phyloP scores from a whole-genome alignment of 1,284 basidiomycete species.

The Moesziomyces sp. region DNA sequence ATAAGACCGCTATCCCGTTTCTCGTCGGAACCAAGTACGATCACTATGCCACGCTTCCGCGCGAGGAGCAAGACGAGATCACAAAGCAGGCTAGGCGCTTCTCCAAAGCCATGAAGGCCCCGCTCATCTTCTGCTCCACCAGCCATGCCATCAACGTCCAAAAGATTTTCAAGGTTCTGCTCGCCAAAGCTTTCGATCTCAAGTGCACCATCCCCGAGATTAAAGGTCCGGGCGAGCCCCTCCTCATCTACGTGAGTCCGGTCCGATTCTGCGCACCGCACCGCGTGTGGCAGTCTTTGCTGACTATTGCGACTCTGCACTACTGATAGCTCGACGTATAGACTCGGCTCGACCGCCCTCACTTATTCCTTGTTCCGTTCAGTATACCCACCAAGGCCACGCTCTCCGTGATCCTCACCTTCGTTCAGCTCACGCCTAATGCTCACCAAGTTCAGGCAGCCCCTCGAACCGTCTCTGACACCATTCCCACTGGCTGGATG shows the following conservation, averaged over 20 bases:
- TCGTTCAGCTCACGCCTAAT: too few species aligned
- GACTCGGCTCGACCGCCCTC: background rate
- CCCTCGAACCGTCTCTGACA: background rate
- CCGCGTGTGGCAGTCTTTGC: background rate
- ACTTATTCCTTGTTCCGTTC: background rate
- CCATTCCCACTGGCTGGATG: background rate
- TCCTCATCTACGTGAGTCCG: conserved; percentile 55
- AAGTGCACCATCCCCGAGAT: conserved; percentile 64
- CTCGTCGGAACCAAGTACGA: conserved; percentile 97
- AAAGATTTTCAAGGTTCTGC: conserved; percentile 76
- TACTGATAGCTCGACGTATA: conserved; percentile 17
- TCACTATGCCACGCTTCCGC: conserved; percentile 91
- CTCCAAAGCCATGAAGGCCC: conserved; percentile 97
- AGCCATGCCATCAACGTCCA: conserved; percentile 98
- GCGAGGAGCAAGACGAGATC: conserved; percentile 98
- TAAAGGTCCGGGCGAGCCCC: conserved; percentile 52
- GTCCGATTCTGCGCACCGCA: background rate
- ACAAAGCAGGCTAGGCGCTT: conserved; percentile 87
- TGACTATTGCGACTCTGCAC: background rate
- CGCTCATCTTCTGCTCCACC: conserved; percentile 96
- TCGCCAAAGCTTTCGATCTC: conserved; percentile 59
- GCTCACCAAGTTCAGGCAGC: background rate
- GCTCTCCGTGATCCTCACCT: background rate
- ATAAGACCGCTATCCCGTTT: conserved; percentile 72
- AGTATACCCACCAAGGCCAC: background rate